These are phyloP conservation scores for Trametes pubescens DNA, from an alignment of 1,284 basidiomycete genomes.

Conservation along the genomic window DNA sequence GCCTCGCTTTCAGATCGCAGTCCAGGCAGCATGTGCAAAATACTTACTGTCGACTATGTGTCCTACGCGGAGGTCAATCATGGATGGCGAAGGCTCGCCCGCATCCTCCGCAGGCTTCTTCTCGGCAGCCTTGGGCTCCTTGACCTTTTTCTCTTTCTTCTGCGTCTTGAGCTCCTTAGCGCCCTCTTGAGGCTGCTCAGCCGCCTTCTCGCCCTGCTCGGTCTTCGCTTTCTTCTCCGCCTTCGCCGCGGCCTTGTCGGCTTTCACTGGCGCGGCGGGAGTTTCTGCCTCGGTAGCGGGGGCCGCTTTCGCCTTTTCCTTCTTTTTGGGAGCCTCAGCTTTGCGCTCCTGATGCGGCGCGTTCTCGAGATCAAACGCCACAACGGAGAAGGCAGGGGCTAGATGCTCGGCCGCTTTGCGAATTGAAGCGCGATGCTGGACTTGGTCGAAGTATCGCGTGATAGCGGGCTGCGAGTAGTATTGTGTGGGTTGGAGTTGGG, in stretches of 20 bases:
- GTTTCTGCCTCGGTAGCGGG: conserved; percentile 40
- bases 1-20: neutral
- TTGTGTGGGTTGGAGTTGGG: conserved; percentile 68
- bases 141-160: conserved; percentile 61
- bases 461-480: conserved; percentile 83
- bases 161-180: conserved; percentile 43
- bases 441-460: conserved; percentile 93
- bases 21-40: neutral
- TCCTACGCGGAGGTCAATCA: conserved; percentile 94
- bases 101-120: conserved; percentile 57
- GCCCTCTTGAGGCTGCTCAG: conserved; percentile 39
- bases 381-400: conserved; percentile 63
- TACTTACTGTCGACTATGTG: conserved; percentile 88
- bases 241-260: conserved; percentile 38
- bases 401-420: conserved; percentile 60
- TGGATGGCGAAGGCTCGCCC: conserved; percentile 85
- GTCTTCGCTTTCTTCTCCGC: conserved; percentile 38
- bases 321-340: conserved; percentile 79
- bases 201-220: conserved; percentile 39
- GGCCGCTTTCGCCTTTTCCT: conserved; percentile 70
- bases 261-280: conserved; percentile 30
- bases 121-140: conserved; percentile 49
- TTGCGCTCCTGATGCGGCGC: conserved; percentile 81
- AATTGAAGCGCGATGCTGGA: conserved; percentile 77
- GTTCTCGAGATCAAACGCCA: conserved; percentile 78